phyloP scores from a whole-genome alignment of 129 eudicot species.

The Flaveria robusta region DNA sequence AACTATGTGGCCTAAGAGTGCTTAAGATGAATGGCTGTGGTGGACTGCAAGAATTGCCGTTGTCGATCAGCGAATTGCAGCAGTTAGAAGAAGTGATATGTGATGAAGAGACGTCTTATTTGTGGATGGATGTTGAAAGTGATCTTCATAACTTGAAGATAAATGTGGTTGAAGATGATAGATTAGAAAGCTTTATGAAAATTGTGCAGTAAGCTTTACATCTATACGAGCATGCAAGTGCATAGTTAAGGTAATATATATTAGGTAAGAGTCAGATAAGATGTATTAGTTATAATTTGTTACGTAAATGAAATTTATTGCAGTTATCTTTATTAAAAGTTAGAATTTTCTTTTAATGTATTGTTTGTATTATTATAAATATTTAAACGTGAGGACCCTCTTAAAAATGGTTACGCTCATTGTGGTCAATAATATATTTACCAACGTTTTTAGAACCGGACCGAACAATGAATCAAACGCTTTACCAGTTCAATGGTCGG shows the following conservation, averaged over 20 bases:
- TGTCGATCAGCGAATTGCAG: slow-evolving; percentile 22
- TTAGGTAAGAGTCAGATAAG: not conserved
- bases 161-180: slow-evolving; percentile 35
- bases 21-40: slow-evolving; percentile 37
- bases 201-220: slow-evolving; percentile 25
- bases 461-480: no score
- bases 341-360: no score
- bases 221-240: no score
- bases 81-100: slow-evolving; percentile 35
- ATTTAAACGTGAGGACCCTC: no score
- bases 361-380: no score
- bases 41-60: slow-evolving; percentile 36
- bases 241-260: no score
- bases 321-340: not conserved
- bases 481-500: no score
- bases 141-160: slow-evolving; percentile 24
- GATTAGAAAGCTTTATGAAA: slow-evolving; percentile 31
- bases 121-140: slow-evolving; percentile 32
- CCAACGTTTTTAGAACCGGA: no score
- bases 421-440: no score
- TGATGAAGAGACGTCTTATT: slow-evolving; percentile 43
- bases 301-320: not conserved
- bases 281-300: not conserved
- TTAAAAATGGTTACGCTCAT: no score
- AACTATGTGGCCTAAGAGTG: slow-evolving; percentile 18